Base-by-base conservation (phyloP, 768 basidiomycete species). In the Panaeolus papilionaceus region DNA sequence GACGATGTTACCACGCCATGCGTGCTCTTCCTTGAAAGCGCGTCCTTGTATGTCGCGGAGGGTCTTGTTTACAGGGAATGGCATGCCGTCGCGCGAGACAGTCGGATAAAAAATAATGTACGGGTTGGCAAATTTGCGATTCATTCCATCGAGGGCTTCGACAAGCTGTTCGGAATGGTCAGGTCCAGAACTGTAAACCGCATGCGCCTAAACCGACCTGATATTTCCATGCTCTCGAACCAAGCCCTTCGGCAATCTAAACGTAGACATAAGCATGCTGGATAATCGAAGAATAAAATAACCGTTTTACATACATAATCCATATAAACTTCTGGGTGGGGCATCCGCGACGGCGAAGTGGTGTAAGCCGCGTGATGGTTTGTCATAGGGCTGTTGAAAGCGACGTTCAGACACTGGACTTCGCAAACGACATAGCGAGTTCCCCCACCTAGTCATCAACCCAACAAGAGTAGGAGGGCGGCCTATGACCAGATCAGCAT, bases 311-410 rank as follows among this genome's bases (percentile, higher is more conserved):
- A 68, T 71, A 86, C 86, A 78, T 90, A 92, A 78, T 94, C 92
- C 92, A 94, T 94, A 74, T 91, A 88, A 47, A 92, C 86, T 76
- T 94, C 92, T 11, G 93, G 93, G 76, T 94, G 93, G 0, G 93
- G 93, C 82, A 92, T 85, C 64, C 89, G 88, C 58, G 87, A 79
- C 38, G 84, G 83, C 37, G 83, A 77, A 65, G 79, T 75, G 51
- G 81, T 82, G 64, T 84, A 84, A 11, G 82, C 77, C 14, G 78
- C 79, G 67, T 85, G 84, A 58, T 84, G 82, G 66, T 81, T 77
- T 18, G 82, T 75, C 77, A 84, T 82, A 2, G 82, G 82, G 70
- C 85, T 86, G 68, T 23, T 38, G 33, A 33, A 42, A 51, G 65
- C 68, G 39, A 69, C 38, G 14, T 62, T 67, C 28, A 64, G 40